These are phyloP conservation scores for Aphanoascus verrucosus DNA, from an alignment of 2,329 filamentous ascomycete species.

Conservation along the genomic window DNA sequence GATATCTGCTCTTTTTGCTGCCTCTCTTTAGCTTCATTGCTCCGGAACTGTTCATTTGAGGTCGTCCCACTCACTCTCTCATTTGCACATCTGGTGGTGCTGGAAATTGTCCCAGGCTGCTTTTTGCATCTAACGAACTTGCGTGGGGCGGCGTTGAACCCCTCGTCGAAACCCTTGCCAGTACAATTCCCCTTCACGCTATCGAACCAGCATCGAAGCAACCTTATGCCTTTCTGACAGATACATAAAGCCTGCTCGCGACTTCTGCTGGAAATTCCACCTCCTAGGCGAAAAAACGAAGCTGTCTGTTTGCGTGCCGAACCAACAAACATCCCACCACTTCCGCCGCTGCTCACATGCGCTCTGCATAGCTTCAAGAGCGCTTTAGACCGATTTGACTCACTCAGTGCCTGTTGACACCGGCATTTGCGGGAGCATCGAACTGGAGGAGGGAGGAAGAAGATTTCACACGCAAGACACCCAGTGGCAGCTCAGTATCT, in stretches of 20 bases:
- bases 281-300: too few relatives aligned
- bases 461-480: neutral
- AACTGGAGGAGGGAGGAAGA: neutral
- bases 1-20: too few relatives aligned
- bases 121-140: neutral
- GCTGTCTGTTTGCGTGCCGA: too few relatives aligned
- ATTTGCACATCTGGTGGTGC: neutral
- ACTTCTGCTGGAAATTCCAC: neutral
- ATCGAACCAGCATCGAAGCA: neutral
- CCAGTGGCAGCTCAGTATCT: neutral
- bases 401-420: too few relatives aligned
- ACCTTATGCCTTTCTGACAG: neutral
- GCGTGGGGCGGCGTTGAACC: neutral
- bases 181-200: too few relatives aligned
- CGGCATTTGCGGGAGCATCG: too few relatives aligned
- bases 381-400: too few relatives aligned
- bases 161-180: conserved; percentile 3
- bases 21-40: neutral
- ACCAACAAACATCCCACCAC: too few relatives aligned
- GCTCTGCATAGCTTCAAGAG: too few relatives aligned
- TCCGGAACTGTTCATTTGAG: neutral
- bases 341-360: too few relatives aligned
- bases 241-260: neutral
- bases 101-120: neutral
- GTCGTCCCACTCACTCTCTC: neutral